Evolutionary conservation across 306 rosid species (phyloP).

Genomic region (Ormosia emarginata): DNA sequence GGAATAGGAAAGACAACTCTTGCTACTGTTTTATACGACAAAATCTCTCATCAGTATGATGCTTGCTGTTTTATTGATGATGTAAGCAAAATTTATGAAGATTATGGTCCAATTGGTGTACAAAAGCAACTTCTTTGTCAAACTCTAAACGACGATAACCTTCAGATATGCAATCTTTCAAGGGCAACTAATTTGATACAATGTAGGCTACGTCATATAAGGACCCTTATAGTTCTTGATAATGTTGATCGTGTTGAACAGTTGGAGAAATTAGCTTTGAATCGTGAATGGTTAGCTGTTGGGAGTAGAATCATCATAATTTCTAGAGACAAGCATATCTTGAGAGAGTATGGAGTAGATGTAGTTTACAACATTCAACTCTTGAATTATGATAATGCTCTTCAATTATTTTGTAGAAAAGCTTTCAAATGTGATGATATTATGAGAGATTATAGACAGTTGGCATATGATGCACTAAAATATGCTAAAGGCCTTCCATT

Average conservation of each 20-base stretch:
- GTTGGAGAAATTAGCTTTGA: not conserved
- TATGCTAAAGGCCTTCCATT: not conserved
- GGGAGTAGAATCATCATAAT: constrained; percentile 2
- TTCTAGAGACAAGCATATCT: not conserved
- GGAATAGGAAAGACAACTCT: not conserved
- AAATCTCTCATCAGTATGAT: not conserved
- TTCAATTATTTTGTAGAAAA: not conserved
- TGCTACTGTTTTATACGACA: not conserved
- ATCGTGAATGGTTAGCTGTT: not conserved
- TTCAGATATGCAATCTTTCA: not conserved
- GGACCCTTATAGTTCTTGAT: not conserved
- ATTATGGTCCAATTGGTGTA: not conserved
- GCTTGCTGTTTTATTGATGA: not conserved
- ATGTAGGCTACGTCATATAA: not conserved
- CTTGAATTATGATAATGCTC: not conserved
- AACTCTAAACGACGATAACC: not conserved
- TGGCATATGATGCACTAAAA: not conserved
- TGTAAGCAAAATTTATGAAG: not conserved
- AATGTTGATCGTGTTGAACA: not conserved
- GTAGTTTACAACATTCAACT: not conserved
- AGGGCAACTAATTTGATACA: not conserved
- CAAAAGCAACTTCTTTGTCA: not conserved
- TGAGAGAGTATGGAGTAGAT: not conserved
- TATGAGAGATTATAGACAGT: not conserved
- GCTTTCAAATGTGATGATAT: not conserved